Base-by-base conservation (phyloP, 2,329 filamentous ascomycete genomes). In the Trichocomaceae sp. region DNA sequence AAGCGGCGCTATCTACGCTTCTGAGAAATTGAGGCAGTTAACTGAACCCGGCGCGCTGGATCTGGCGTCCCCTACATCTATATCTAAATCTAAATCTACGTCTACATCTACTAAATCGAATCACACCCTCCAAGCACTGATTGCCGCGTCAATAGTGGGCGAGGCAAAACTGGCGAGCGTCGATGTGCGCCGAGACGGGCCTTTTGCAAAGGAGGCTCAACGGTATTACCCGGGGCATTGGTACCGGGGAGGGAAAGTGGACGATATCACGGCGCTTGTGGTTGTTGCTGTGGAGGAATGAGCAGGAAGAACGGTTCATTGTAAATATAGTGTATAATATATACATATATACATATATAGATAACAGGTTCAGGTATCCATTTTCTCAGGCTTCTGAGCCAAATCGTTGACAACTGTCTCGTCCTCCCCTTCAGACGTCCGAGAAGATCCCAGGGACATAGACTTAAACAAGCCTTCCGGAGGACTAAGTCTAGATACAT, bases 161-260 rank as follows among this genome's bases (percentile, higher is more conserved):
- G 88, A 90, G 51, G 92, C 93, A 5, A 96, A 96, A 72, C 77
- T 82, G 7, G 90, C 91, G 6, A 95, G 91, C 66, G 72, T 88
- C 56, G 90, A 96, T 71, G 82, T 79, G 48, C 89, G 87, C 64
- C 76, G 88, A 51, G 88, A 97, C 69, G 90, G 92, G 0, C 93
- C 93, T 0, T 99, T 99, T 71, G 90, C 93, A 41, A 96, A 89
- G 72, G 90, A 96, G 70, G 90, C 96, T 19, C 89, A 93, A 68
- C 88, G 85, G 66, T 85, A 88, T 66, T 95, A 88, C 63, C 92
- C 93, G 0, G 78, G 85, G 37, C 92, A 97, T 70, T 83, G 84
- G 56, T 99, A 89, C 83, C 84, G 84, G 56, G 93, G 93, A 56
- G 93, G 93, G 51, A 99, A 99, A 72, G 83, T 95, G 19, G 93